Base-by-base conservation (phyloP, 2,329 filamentous ascomycete genomes). In the Colletotrichum sp. region DNA sequence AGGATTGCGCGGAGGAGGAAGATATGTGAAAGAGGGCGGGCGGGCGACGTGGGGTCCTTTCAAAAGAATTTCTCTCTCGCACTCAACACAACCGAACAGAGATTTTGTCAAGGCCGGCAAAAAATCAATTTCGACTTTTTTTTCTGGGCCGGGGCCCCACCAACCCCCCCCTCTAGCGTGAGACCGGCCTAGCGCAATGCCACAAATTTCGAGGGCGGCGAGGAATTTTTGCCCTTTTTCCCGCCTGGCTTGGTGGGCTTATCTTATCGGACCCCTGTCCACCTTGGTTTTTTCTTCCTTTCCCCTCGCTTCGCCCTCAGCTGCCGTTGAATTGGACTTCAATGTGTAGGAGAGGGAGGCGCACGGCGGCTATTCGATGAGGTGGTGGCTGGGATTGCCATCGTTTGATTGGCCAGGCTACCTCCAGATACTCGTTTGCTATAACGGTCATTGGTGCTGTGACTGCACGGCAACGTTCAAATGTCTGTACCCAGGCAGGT, bases 51-150 rank as follows among this genome's bases (percentile, higher is more conserved):
- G 71, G 74, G 70, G 74, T 78, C 74, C 68, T 74, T 78, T 77
- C 64, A 72, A 74, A 77, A 76, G 70, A 71, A 74, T 78, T 77
- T 78, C 71, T 74, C 74, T 71, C 34, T 64, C 61, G 32, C 71
- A 72, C 74, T 75, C 67, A 44, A 69, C 67, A 69, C 67, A 69
- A 44, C 64, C 73, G 64, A 73, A 57, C 70, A 71, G 61, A 63
- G 71, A 77, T 74, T 77, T 77, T 74, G 76, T 73, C 55, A 70
- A 65, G 71, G 74, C 63, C 69, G 52, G 72, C 48, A 73, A 77
- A 76, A 77, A 75, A 72, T 68, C 48, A 75, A 77, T 76, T 78
- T 78, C 75, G 76, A 75, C 75, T 77, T 78, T 78, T 78, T 77
- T 76, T 77, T 70, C 60, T 65, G 72, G 75, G 72, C 44, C 61